phyloP scores from a whole-genome alignment of 1,284 basidiomycete species.

The Moesziomyces antarcticus region DNA sequence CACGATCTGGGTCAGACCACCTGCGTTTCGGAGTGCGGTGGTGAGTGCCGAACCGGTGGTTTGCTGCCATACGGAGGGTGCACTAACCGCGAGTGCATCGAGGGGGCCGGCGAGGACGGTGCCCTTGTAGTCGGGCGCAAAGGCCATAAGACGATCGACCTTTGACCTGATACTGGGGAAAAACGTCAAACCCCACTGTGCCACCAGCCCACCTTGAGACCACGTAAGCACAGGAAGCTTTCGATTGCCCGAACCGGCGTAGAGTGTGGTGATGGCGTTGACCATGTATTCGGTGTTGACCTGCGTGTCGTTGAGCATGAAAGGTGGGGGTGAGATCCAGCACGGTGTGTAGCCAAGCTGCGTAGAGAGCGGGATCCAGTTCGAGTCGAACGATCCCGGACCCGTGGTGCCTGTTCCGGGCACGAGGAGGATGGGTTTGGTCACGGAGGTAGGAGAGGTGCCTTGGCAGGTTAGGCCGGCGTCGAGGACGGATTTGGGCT shows the following conservation, averaged over 20 bases:
- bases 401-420: conserved; percentile 38
- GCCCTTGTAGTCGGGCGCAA: conserved; percentile 44
- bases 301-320: conserved; percentile 40
- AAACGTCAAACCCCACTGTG: conserved; percentile 36
- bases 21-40: conserved; percentile 35
- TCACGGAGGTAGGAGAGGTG: conserved; percentile 26
- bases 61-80: conserved; percentile 40
- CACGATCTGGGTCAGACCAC: conserved; percentile 30
- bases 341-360: conserved; percentile 32
- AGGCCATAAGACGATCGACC: conserved; percentile 28
- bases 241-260: conserved; percentile 4
- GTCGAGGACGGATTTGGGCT: conserved; percentile 13
- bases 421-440: conserved; percentile 40
- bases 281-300: conserved; percentile 47
- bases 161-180: conserved; percentile 31
- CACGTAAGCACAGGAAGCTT: conserved; percentile 39
- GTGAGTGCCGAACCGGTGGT: conserved; percentile 10
- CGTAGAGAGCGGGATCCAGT: conserved; percentile 35
- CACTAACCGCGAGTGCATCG: neutral
- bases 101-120: conserved; percentile 16
- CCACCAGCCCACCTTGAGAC: conserved; percentile 33
- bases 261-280: conserved; percentile 30
- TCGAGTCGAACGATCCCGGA: conserved; percentile 27
- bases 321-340: conserved; percentile 38
- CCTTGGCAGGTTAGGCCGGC: conserved; percentile 14